Evolutionary conservation across 108 stramenopile genomes (phyloP).

Genomic region (Nitzschia sp.): DNA sequence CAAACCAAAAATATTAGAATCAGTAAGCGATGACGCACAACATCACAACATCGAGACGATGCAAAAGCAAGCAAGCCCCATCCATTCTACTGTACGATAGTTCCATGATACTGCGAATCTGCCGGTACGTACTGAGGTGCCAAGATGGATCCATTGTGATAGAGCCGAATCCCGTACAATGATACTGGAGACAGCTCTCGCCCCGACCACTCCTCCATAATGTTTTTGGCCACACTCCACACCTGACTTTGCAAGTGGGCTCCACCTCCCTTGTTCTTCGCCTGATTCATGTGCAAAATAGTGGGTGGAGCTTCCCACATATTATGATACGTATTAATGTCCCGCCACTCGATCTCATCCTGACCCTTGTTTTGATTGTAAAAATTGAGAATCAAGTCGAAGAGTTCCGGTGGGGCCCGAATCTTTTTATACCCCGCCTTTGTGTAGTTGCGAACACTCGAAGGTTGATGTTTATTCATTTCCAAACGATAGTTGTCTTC

Average conservation of each 20-base stretch:
- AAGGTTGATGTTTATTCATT: conserved; percentile 67
- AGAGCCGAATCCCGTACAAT: conserved; percentile 90
- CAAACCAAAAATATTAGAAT: background rate
- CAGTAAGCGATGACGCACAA: too few relatives aligned
- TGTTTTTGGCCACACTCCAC: conserved; percentile 56
- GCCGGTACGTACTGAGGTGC: conserved; percentile 51
- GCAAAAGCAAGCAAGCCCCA: background rate
- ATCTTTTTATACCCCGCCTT: conserved; percentile 63
- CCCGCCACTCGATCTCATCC: conserved; percentile 35
- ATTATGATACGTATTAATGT: conserved; percentile 65
- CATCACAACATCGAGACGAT: background rate
- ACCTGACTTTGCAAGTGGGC: conserved; percentile 26
- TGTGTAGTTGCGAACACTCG: conserved; percentile 66
- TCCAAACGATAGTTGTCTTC: conserved; percentile 33
- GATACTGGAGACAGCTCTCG: conserved; percentile 70
- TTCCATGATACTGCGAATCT: too few relatives aligned
- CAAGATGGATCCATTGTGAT: conserved; percentile 71
- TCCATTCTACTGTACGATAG: too few relatives aligned
- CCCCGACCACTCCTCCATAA: conserved; percentile 90
- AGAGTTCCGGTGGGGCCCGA: conserved; percentile 53
- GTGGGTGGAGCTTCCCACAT: conserved; percentile 50
- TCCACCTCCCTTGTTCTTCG: conserved; percentile 32
- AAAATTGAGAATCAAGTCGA: conserved; percentile 45
- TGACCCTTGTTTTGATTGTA: conserved; percentile 54
- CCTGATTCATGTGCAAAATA: conserved; percentile 35